Evolutionary conservation across 768 basidiomycete genomes (phyloP), one percentile per base, ranked within the genome.

Genomic region (Tephrocybe sp.): DNA sequence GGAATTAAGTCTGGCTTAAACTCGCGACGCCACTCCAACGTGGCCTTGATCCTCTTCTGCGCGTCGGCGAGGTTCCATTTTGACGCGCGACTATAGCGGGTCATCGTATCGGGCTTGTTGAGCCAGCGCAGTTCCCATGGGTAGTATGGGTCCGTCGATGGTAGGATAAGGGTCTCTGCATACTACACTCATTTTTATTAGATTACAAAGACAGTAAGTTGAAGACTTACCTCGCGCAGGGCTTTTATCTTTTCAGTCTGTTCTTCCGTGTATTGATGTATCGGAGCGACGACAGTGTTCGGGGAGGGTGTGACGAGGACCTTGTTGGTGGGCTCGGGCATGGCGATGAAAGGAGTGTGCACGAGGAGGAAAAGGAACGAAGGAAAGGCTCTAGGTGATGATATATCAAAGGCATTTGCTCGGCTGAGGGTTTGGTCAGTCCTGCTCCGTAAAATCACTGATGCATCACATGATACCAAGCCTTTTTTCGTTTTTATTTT

Each of bases 11-110:
- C 92, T 0, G 92, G 92, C 65, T 89, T 82, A 64, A 75, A 93
- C 49, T 92, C 88, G 39, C 92, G 72, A 52, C 92, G 75, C 92
- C 92, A 94, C 54, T 90, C 88, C 4, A 94, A 51, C 0, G 90
- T 92, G 0, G 76, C 79, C 63, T 84, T 83, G 53, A 93, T 83
- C 44, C 92, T 76, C 63, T 81, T 84, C 70, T 92, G 82, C 10
- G 80, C 90, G 45, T 95, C 87, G 20, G 77, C 75, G 31, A 84
- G 61, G 62, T 84, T 84, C 90, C 92, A 92, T 61, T 93, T 93
- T 2, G 88, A 79, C 0, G 92, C 89, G 26, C 92, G 83, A 78
- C 91, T 83, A 62, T 93, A 95, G 12, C 92, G 83, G 20, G 80
- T 73, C 17, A 84, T 68, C 5, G 78, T 91, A 67, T 83, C 89